Base-by-base conservation (phyloP, 1,139 yeast species). In the Suhomyces atakaporum region DNA sequence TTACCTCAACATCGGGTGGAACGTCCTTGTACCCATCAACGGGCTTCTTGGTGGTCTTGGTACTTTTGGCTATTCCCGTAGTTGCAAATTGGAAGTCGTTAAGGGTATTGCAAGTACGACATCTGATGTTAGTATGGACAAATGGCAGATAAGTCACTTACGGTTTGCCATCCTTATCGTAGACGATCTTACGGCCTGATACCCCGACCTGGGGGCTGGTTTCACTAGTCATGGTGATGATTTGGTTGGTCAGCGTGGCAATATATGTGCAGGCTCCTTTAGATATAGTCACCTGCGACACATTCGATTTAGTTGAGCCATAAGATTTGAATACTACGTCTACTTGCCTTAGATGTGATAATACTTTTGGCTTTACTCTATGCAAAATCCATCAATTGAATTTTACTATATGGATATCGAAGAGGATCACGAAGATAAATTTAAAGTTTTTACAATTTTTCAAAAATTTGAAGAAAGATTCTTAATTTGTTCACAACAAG, bases 81-180 rank as follows among this genome's bases (percentile, higher is more conserved):
- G 69, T 73, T 13, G 79, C 89, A 61, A 76, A 67, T 54, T 80
- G 81, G 61, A 90, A 89, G 57, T 88, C 96, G 27, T 79, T 57
- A 29, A 89, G 60, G 0, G 88, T 63, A 59, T 88, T 88, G 56
- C 97, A 90, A 4, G 95, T 66, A 37, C 95, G 90, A 54, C 97
- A 88, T 36, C 86, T 80, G 39, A 29, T 5, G 55, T 53, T 54
- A 54, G 60, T 55, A 35, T 15, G 22, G 23, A 27, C n/a, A n/a
- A n/a, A n/a, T n/a, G n/a, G n/a, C 18, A 25, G 14, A 11, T n/a
- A 26, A 12, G 13, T 15, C 23, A 73, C 92, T 53, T 72, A 85
- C 85, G 96, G 96, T 61, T 86, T 88, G 1, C 97, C 97, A 59
- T 89, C 83, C 55, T 86, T 81, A 51, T 87, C 96, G 42, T 85